Evolutionary conservation across 257 asterid genomes (phyloP), one percentile per base, ranked within the genome.

Genomic region (Cynanchum wilfordii): DNA sequence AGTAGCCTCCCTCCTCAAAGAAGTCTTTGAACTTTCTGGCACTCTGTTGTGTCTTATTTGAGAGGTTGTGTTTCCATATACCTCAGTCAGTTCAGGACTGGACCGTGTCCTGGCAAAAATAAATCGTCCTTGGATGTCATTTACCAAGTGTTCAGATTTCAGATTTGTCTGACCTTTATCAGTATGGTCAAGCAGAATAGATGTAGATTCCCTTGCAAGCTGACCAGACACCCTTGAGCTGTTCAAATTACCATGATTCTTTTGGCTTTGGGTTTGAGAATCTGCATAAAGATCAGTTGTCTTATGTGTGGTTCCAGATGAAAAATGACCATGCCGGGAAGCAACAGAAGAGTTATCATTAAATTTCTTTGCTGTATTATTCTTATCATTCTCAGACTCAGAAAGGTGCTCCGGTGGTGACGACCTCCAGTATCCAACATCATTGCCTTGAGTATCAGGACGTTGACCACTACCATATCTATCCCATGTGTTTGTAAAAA

Each of bases 61-160:
- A 76, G 85, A 78, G 33, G 85, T 80, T 33, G 75, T 70, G 54
- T 84, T 87, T 54, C 76, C 85, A 84, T 75, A 93, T 30, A 87
- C 80, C 79, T 91, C 97, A 52, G 95, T 92, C 74, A 95, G 92
- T 83, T 95, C 96, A 19, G 99, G 98, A 75, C 99, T 92, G 69
- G 98, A 95, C 65, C 75, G 88, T 20, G 98, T 95, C 79, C 98
- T 86, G 52, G 94, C 95, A 82, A 89, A 85, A 50, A 82, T 81
- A 79, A 84, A 86, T 71, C 87, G 81, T 40, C 93, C 93, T 67
- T 86, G 92, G 44, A 71, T 82, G 63, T 88, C 95, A 79, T 80
- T 84, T 51, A 75, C 85, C 82, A 79, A 76, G 76, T 77, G 82
- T 78, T 88, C 92, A 73, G 89, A 79, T 73, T 81, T 88, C 64